phyloP scores from a whole-genome alignment of 306 rosid genomes.

The Lotus japonicus region DNA sequence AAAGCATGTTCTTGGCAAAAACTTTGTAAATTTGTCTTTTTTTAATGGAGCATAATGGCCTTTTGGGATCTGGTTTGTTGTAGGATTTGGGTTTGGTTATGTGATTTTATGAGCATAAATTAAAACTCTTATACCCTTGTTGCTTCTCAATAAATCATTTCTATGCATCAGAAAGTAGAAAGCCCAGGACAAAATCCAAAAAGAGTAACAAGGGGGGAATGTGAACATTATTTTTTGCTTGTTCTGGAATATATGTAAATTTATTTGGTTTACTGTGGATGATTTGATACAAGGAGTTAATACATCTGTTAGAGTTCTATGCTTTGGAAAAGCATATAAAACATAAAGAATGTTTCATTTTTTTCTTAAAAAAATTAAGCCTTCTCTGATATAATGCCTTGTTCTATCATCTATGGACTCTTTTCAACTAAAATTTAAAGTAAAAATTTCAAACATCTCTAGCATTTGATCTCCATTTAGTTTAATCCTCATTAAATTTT shows the following conservation, averaged over 20 bases:
- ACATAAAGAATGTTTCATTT: too few relatives aligned
- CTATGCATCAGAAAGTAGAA: slow-evolving; percentile 12
- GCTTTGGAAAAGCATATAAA: too few relatives aligned
- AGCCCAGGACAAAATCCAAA: slow-evolving; percentile 2
- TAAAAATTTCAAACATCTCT: neutral
- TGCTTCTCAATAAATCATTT: slow-evolving; percentile 23
- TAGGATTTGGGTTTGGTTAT: neutral
- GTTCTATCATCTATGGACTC: too few relatives aligned
- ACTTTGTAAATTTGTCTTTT: neutral
- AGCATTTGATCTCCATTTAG: neutral
- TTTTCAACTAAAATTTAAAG: neutral
- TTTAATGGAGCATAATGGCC: slow-evolving; percentile 8
- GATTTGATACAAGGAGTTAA: too few relatives aligned
- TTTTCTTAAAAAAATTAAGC: too few relatives aligned
- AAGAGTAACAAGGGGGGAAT: slow-evolving; percentile 10
- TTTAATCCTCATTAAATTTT: neutral
- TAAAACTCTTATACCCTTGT: slow-evolving; percentile 9
- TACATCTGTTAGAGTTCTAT: too few relatives aligned
- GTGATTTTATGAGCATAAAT: slow-evolving; percentile 6
- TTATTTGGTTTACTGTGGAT: neutral
- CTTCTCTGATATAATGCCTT: too few relatives aligned
- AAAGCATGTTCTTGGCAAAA: slow-evolving; percentile 19
- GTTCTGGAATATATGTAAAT: neutral
- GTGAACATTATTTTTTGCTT: slow-evolving; percentile 14
- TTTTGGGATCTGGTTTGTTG: slow-evolving; percentile 35